Base-by-base conservation (phyloP, 106 monocot species). In the Xerophyta viscosa region DNA sequence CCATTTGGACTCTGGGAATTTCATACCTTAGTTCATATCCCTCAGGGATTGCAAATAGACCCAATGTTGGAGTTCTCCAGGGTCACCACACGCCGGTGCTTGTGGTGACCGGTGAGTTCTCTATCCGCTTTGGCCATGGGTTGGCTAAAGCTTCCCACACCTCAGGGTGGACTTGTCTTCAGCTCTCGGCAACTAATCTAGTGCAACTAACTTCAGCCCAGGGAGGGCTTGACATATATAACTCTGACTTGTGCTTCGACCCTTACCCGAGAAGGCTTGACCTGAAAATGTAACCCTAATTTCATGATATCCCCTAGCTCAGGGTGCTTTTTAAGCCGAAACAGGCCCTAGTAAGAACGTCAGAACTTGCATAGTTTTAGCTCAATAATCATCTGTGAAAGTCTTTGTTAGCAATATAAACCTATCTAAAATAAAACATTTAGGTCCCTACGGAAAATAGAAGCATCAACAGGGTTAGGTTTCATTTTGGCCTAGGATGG, bases 91-190 rank as follows among this genome's bases (percentile, higher is more conserved):
- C 11, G 33, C 33, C 11, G 33, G 48, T 48, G 45, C 33, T 37
- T 48, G 46, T 66, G 66, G 56, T 42, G 31, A 18, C 20, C 20
- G 54, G 65, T 36, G 47, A 33, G 15, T 23, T 41, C 41, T 27
- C 41, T 42, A 15, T 57, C 26, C 41, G 33, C 52, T 59, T 46
- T 30, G 52, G 55, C 24, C 48, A 22, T 44, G 41, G 72, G 41
- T 72, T 57, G 72, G 72, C 57, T 66, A 57, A 42, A 65, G 57
- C 64, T 58, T 41, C 28, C 48, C 42, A 58, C 23, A 27, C 47
- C 58, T 56, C 52, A 13, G 36, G 25, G 50, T 52, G 58, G 57
- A 63, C 48, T 47, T 52, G 25, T 48, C 17, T 8, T 48, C 2
- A 47, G 11, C 28, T 24, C 11, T 37, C 42, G 13, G 27, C 20